Evolutionary conservation across 148 eudicot genomes (phyloP), one percentile per base, ranked within the genome.

Genomic region (Chenopodium quinoa): DNA sequence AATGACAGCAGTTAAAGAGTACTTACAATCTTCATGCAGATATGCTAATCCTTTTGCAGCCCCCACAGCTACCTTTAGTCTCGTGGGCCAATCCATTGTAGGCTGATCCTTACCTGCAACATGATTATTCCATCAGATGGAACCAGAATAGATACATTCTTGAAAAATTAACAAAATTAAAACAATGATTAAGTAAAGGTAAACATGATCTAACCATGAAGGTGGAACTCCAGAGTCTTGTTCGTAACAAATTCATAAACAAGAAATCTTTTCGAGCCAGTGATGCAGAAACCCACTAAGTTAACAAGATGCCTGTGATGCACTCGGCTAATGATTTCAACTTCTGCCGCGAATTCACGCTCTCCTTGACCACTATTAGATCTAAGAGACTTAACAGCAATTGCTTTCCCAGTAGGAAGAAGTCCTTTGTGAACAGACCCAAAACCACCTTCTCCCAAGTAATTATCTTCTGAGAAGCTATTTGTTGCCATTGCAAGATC

Each of bases 231-330:
- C 90, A 95, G 78, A 29, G 97, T 95, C 83, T 88, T 87, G 80
- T 95, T 95, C 20, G 92, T 86, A 76, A 93, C 97, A 82, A 90
- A 92, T 85, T 95, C 97, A 54, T 93, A 95, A 22, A 92, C 97
- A 76, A 95, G 97, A 86, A 95, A 64, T 80, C 94, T 87, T 70
- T 92, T 83, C n/a, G 85, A 25, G 73, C 97, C 97, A 75, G 86
- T 66, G 11, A 88, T 90, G 87, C 97, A 93, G 32, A 89, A 95
- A 58, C 99, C 99, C 84, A 92, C 97, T 75, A 95, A 85, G 6
- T 97, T 87, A 78, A 95, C 99, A 69, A 95, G 97, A 90, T 93
- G 99, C 81, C 92, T 89, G 78, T 95, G 98, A 87, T 95, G 98
- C n/a, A 95, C 98, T 20, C 98, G 87, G 81, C 93, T 95, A 82